Evolutionary conservation across 2,329 filamentous ascomycete species (phyloP), one percentile per base, ranked within the genome.

Genomic region (Ilyonectria destructans): DNA sequence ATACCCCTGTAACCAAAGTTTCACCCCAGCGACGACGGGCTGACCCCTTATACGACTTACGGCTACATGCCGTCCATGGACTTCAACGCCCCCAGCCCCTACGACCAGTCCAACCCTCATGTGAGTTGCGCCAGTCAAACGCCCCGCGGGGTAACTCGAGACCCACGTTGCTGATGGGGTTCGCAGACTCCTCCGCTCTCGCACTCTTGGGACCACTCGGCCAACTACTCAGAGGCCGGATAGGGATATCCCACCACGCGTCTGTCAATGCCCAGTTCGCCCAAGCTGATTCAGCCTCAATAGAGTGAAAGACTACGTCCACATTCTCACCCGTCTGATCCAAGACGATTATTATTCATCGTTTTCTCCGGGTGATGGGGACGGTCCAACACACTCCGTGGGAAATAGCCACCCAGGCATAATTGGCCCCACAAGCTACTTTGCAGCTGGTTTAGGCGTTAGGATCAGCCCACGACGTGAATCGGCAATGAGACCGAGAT

Each of bases 101-200:
- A 93, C 84, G 89, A 92, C 79, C 85, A 90, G 74, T 88, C 89
- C 80, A 88, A 89, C 82, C 89, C 91, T 87, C 91, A 93, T 89
- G 92, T 95, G 91, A 92, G 90, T 91, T 84, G 75, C 70, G 70
- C 75, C 69, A 75, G 80, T 77, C 83, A 83, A 78, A 80, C 77
- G 77, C 79, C 75, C 80, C 80, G 79, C 49, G 70, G 70, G 69
- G 68, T 67, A 67, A 78, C 80, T 75, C 79, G 80, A 80, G 80
- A 81, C 75, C 74, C 79, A 77, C 79, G 80, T 82, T 84, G 84
- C 86, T 87, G 85, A 88, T 83, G 80, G 65, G 79, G 81, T 77
- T 80, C 72, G 75, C 83, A 94, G 92, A 94, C 92, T 81, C 92
- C 92, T 83, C 91, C 92, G 77, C 88, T 94, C 75, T 92, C 91